Percentiles rank a stretch among this genome's conserved stretches.
These are phyloP conservation scores for Penicillium paneum DNA, from an alignment of 2,329 filamentous ascomycete species.

Conservation along the genomic window DNA sequence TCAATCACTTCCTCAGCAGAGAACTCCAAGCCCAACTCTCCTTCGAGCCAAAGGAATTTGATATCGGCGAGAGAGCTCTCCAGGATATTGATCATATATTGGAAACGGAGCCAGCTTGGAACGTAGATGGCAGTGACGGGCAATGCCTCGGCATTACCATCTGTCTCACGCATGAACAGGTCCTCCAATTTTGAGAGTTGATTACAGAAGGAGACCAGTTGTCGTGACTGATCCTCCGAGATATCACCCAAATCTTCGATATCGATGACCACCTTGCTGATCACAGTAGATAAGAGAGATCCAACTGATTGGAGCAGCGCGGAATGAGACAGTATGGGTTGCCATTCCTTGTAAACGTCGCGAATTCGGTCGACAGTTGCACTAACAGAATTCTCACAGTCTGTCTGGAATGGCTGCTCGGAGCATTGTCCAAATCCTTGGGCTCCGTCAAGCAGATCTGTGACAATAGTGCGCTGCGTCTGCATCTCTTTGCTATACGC, in stretches of 20 bases:
- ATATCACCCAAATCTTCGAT: conserved; percentile 63
- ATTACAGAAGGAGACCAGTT: conserved; percentile 57
- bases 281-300: conserved; percentile 55
- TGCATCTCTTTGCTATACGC: conserved; percentile 65
- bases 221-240: conserved; percentile 59
- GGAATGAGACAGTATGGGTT: conserved; percentile 56
- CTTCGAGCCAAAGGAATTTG: conserved; percentile 63
- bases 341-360: conserved; percentile 57
- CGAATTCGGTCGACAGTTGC: conserved; percentile 58
- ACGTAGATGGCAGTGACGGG: conserved; percentile 61
- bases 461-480: conserved; percentile 59
- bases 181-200: conserved; percentile 55
- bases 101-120: conserved; percentile 63
- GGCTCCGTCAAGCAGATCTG: conserved; percentile 60
- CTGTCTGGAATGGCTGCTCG: conserved; percentile 55
- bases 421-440: conserved; percentile 62
- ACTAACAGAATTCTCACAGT: conserved; percentile 59
- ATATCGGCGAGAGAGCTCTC: conserved; percentile 63
- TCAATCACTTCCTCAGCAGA: conserved; percentile 60
- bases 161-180: conserved; percentile 51
- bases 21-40: conserved; percentile 62
- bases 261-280: conserved; percentile 59
- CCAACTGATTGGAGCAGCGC: conserved; percentile 62
- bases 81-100: conserved; percentile 61
- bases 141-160: conserved; percentile 35